Conservation (phyloP, 768 basidiomycete species). For the Mycena floridula region DNA sequence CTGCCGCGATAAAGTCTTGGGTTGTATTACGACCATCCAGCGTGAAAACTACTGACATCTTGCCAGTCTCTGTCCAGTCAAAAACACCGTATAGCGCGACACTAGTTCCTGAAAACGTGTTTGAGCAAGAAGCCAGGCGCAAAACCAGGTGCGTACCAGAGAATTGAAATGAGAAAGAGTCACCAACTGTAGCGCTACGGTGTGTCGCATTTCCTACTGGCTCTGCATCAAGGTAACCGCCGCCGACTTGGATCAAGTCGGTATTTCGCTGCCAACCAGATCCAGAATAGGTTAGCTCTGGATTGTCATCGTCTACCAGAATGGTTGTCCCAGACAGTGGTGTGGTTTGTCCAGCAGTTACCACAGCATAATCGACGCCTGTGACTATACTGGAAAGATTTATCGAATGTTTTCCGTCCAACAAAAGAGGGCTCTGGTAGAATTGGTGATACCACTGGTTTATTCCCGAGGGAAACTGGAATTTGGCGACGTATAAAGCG, state of each 20-base stretch:
- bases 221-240: background rate
- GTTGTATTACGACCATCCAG: no score
- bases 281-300: conserved; percentile 1
- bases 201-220: conserved; percentile 4
- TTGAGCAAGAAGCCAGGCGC: background rate
- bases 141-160: background rate
- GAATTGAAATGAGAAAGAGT: background rate
- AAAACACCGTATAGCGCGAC: no score
- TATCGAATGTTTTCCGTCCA: conserved; percentile 1
- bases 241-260: background rate
- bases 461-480: background rate
- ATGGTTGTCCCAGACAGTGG: conserved; percentile 2
- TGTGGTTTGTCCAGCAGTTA: conserved; percentile 2
- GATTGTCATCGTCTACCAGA: conserved; percentile 1
- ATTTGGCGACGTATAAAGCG: background rate
- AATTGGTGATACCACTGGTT: conserved; percentile 2
- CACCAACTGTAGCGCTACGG: background rate
- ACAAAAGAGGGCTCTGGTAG: background rate
- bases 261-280: background rate
- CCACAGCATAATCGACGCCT: conserved; percentile 3
- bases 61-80: no score
- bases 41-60: no score
- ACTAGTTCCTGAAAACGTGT: no score
- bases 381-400: conserved; percentile 1
- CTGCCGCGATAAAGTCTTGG: no score